Evolutionary conservation across 1,284 basidiomycete genomes (phyloP).

Genomic region (Leucoagaricus sp.): DNA sequence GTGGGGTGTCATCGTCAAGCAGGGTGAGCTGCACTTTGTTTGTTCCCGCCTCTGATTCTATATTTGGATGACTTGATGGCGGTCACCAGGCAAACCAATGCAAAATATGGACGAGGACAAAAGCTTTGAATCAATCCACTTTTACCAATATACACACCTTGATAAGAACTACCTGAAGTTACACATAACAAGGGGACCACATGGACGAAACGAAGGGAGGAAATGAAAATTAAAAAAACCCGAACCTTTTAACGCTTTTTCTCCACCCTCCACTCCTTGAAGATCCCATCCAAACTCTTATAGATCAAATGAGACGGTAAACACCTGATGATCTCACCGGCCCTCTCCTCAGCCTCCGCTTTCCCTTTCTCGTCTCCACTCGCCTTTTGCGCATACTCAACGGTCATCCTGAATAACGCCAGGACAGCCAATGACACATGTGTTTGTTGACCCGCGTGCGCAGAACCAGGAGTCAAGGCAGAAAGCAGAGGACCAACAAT

Average conservation of each 20-base stretch:
- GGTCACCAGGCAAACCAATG: too few relatives aligned
- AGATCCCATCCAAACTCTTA: conserved; percentile 90
- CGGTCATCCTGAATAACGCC: conserved; percentile 83
- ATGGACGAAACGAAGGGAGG: too few relatives aligned
- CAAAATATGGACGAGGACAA: too few relatives aligned
- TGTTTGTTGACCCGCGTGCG: conserved; percentile 86
- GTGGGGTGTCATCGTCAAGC: too few relatives aligned
- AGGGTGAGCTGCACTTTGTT: neutral
- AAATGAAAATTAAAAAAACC: too few relatives aligned
- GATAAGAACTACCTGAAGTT: too few relatives aligned
- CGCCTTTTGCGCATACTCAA: conserved; percentile 79
- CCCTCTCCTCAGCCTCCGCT: conserved; percentile 72
- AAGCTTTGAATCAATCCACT: too few relatives aligned
- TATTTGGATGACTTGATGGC: neutral
- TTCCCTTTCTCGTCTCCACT: conserved; percentile 62
- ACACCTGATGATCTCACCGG: conserved; percentile 87
- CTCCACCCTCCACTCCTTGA: conserved; percentile 86
- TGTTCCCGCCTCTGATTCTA: neutral
- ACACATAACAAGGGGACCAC: too few relatives aligned
- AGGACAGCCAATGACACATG: conserved; percentile 91
- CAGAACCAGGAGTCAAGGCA: conserved; percentile 71
- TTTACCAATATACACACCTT: too few relatives aligned
- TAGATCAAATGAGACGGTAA: conserved; percentile 84
- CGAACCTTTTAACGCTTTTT: conserved; percentile 68
- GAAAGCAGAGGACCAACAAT: conserved; percentile 65